phyloP scores from a whole-genome alignment of 2,329 filamentous ascomycete genomes.

The Beauveria sp. region DNA sequence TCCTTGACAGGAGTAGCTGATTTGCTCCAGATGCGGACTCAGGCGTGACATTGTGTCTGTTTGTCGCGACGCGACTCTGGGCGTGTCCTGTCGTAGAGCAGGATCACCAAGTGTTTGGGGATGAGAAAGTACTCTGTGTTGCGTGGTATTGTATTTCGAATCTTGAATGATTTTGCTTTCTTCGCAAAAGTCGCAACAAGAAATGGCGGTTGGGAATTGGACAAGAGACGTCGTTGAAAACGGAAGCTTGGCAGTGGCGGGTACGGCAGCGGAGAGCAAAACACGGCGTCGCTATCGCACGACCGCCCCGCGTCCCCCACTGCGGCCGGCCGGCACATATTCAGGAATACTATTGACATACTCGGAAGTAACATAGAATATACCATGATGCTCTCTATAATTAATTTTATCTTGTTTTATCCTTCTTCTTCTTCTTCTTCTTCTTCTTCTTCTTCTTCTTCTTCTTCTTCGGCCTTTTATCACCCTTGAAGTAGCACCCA shows the following conservation, averaged over 20 bases:
- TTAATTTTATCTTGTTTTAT: too few species aligned
- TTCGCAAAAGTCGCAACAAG: too few species aligned
- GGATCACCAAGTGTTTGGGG: neutral
- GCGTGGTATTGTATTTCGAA: neutral
- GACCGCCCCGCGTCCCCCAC: neutral
- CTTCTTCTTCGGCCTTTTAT: too few species aligned
- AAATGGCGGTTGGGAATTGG: neutral
- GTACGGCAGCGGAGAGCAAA: neutral
- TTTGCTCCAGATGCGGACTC: conserved; percentile 67
- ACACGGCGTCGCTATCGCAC: neutral
- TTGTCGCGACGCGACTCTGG: neutral
- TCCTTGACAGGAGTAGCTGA: conserved; percentile 65
- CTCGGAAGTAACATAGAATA: too few species aligned
- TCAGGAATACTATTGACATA: too few species aligned
- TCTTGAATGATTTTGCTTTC: neutral
- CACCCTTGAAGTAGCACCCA: too few species aligned
- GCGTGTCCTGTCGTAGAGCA: neutral
- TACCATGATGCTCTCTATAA: too few species aligned
- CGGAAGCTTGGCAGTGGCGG: neutral
- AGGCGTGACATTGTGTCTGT: conserved; percentile 55
- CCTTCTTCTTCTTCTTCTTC: too few species aligned
- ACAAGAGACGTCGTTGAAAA: neutral
- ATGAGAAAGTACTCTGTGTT: too few species aligned
- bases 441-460: too few species aligned
- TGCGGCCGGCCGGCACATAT: neutral